Conservation (phyloP, 1,284 basidiomycete genomes). For the Meira miltonrushii region DNA sequence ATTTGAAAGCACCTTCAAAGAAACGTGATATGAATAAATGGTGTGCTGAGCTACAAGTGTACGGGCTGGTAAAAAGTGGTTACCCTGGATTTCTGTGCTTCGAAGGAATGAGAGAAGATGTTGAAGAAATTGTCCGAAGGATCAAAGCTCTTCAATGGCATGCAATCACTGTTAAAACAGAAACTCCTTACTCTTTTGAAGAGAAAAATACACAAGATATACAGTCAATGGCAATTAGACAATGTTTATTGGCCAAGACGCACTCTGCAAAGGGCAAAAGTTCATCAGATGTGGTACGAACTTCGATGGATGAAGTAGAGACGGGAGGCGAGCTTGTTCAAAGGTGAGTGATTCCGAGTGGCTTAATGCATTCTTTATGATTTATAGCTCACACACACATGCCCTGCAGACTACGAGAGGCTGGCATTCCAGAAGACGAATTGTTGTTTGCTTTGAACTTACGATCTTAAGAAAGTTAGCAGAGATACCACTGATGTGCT, state of each 20-base stretch:
- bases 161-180: constrained; percentile 23
- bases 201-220: constrained; percentile 18
- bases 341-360: constrained; percentile 6
- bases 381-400: not conserved
- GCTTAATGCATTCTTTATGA: not conserved
- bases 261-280: not conserved
- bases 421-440: constrained; percentile 8
- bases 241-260: constrained; percentile 10
- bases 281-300: constrained; percentile 11
- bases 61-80: constrained; percentile 25
- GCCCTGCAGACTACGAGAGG: not conserved
- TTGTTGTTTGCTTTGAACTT: not conserved
- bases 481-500: not conserved
- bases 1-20: constrained; percentile 35
- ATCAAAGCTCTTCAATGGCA: constrained; percentile 38
- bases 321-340: constrained; percentile 21
- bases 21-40: constrained; percentile 31
- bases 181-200: constrained; percentile 16
- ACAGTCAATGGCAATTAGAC: constrained; percentile 14
- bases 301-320: constrained; percentile 27
- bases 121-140: constrained; percentile 30
- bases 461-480: too few relatives aligned
- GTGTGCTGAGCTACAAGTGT: constrained; percentile 29
- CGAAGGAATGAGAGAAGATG: constrained; percentile 24
- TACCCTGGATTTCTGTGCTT: constrained; percentile 37